A percentile compares a stretch with the other conserved stretches of the same genome.
Conservation (phyloP, 805 yeast genomes). For the Metschnikowia borealis region DNA sequence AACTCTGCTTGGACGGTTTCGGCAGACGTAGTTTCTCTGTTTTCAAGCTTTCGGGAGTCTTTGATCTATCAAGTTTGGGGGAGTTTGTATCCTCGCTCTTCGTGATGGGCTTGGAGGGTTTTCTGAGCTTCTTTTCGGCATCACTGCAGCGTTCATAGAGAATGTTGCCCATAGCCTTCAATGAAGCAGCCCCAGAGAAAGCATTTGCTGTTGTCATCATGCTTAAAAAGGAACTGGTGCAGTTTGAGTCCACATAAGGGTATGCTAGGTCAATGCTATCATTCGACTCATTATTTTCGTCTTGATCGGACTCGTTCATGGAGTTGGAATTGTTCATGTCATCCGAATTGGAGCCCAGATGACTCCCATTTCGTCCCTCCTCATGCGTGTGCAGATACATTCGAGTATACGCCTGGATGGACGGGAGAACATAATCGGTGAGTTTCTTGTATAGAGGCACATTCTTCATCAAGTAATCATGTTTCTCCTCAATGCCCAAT, state of each 20-base stretch:
- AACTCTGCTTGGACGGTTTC: background rate
- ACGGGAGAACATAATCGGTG: slow-evolving; percentile 16
- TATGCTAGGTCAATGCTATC: slow-evolving; percentile 31
- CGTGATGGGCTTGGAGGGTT: background rate
- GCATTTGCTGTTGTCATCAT: slow-evolving; percentile 30
- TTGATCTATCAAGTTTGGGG: background rate
- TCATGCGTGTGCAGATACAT: background rate
- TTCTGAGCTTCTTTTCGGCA: background rate
- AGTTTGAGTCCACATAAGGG: slow-evolving; percentile 21
- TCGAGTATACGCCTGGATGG: slow-evolving; percentile 9
- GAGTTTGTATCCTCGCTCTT: background rate
- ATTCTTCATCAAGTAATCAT: slow-evolving; percentile 9
- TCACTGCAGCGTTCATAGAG: slow-evolving; percentile 6
- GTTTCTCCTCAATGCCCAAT: slow-evolving; percentile 16
- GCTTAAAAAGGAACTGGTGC: slow-evolving; percentile 25
- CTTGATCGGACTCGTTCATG: background rate
- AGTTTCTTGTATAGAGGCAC: slow-evolving; percentile 15
- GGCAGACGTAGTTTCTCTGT: background rate
- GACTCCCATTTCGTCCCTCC: background rate
- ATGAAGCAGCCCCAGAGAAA: slow-evolving; percentile 23
- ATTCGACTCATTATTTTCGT: background rate
- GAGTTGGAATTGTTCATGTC: background rate
- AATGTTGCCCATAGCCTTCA: slow-evolving; percentile 11
- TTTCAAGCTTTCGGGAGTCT: background rate
- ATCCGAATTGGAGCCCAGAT: background rate